phyloP scores from a whole-genome alignment of 192 early-diverging fungal species.

The Chytriomyces confervae region DNA sequence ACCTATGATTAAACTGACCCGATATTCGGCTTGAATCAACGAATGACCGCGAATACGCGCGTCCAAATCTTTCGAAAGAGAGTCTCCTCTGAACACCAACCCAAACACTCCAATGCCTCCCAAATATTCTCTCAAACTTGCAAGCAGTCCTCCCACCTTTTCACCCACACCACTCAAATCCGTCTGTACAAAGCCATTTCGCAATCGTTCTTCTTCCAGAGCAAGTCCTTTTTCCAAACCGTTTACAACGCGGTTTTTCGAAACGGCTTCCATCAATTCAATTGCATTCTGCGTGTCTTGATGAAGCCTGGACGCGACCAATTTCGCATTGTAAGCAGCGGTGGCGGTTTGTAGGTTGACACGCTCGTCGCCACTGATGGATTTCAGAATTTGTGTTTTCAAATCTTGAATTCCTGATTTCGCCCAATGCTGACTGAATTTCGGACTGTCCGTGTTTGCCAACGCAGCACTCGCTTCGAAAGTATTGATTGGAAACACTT shows the following conservation, averaged over 20 bases:
- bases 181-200: conserved; percentile 37
- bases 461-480: not conserved
- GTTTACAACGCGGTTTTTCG: not conserved
- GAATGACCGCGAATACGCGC: conserved; percentile 34
- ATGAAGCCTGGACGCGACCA: not conserved
- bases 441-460: not conserved
- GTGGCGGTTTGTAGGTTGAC: conserved; percentile 5
- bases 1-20: conserved; percentile 7
- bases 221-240: conserved; percentile 29
- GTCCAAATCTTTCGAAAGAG: conserved; percentile 37
- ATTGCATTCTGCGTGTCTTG: conserved; percentile 6
- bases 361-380: conserved; percentile 17
- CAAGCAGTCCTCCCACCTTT: conserved; percentile 31
- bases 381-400: conserved; percentile 25
- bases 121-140: conserved; percentile 37
- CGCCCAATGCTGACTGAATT: conserved; percentile 16
- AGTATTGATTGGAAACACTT: conserved; percentile 29
- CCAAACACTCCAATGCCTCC: conserved; percentile 36
- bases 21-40: conserved; percentile 45
- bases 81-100: conserved; percentile 39
- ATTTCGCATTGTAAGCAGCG: not conserved
- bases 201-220: conserved; percentile 42
- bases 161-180: conserved; percentile 42
- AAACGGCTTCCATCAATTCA: conserved; percentile 12
- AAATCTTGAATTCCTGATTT: conserved; percentile 27